Conservation (phyloP, 208 protist species). For the Crithidia brevicula region DNA sequence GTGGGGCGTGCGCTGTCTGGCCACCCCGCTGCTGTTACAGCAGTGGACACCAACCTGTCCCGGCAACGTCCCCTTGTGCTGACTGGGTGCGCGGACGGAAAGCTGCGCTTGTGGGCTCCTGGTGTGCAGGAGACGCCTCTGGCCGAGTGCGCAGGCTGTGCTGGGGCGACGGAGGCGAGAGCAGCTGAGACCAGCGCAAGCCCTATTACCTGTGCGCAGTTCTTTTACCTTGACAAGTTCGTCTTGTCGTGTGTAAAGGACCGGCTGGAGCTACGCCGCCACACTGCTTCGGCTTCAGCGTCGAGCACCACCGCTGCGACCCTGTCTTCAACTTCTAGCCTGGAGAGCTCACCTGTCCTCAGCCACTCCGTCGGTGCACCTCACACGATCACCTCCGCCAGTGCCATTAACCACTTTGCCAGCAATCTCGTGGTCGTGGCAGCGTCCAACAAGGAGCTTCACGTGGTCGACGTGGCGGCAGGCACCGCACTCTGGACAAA, state of each 20-base stretch:
- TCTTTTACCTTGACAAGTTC: constrained; percentile 85
- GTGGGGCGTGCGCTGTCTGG: constrained; percentile 38
- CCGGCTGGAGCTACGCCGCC: constrained; percentile 41
- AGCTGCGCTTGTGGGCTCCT: constrained; percentile 64
- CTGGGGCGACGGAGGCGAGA: background rate
- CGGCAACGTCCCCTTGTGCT: constrained; percentile 52
- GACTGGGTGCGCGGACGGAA: constrained; percentile 61
- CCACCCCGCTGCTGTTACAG: constrained; percentile 45
- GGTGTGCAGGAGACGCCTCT: constrained; percentile 27
- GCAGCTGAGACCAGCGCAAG: background rate
- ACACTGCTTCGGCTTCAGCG: background rate
- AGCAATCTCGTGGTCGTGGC: constrained; percentile 72
- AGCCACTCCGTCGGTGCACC: constrained; percentile 28
- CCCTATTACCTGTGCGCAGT: constrained; percentile 55
- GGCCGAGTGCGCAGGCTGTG: constrained; percentile 11
- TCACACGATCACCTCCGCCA: constrained; percentile 62
- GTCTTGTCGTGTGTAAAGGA: constrained; percentile 54
- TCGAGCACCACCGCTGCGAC: background rate
- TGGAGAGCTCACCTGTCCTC: constrained; percentile 42
- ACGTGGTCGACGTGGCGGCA: constrained; percentile 63
- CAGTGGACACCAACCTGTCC: constrained; percentile 62
- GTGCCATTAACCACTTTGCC: constrained; percentile 77
- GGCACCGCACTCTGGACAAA: constrained; percentile 43
- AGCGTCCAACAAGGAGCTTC: constrained; percentile 72
- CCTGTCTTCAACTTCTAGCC: background rate